These are phyloP conservation scores for Aspergillus luchuensis DNA, from an alignment of 2,329 filamentous ascomycete genomes.

Conservation along the genomic window DNA sequence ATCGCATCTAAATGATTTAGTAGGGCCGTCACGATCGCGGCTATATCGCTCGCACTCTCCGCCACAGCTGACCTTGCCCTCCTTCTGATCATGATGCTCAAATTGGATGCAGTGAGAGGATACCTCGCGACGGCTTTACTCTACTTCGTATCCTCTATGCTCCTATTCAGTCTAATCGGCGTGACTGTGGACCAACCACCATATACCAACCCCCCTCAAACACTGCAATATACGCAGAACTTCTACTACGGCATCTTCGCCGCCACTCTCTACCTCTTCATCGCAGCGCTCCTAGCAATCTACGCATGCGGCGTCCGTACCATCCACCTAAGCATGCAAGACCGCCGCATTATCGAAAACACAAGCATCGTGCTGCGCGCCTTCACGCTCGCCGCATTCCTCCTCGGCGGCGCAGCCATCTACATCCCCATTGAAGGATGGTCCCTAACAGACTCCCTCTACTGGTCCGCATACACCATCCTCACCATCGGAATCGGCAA, in stretches of 20 bases:
- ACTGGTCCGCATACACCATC: slow-evolving; percentile 59
- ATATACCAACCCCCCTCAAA: neutral
- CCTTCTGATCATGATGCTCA: neutral
- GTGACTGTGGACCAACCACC: neutral
- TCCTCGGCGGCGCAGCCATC: slow-evolving; percentile 8
- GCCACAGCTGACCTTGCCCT: neutral
- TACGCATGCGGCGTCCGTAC: neutral
- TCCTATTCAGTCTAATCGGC: slow-evolving; percentile 1
- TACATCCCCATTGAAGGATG: slow-evolving; percentile 10
- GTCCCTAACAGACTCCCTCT: slow-evolving; percentile 51
- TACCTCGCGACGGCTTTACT: neutral
- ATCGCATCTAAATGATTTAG: neutral
- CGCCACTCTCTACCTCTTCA: neutral
- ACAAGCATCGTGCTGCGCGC: slow-evolving; percentile 4
- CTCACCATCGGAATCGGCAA: slow-evolving; percentile 59
- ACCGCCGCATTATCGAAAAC: neutral
- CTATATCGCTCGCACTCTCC: slow-evolving; percentile 2
- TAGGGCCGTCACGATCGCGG: slow-evolving; percentile 4
- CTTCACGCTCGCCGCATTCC: neutral
- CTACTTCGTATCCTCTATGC: neutral
- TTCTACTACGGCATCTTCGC: slow-evolving; percentile 14
- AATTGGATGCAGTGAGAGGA: neutral
- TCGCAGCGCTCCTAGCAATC: neutral
- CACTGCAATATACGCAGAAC: slow-evolving; percentile 1
- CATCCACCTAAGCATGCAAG: neutral